Evolutionary conservation across 257 asterid genomes (phyloP), one percentile per base, ranked within the genome.

Genomic region (Salvia miltiorrhiza): DNA sequence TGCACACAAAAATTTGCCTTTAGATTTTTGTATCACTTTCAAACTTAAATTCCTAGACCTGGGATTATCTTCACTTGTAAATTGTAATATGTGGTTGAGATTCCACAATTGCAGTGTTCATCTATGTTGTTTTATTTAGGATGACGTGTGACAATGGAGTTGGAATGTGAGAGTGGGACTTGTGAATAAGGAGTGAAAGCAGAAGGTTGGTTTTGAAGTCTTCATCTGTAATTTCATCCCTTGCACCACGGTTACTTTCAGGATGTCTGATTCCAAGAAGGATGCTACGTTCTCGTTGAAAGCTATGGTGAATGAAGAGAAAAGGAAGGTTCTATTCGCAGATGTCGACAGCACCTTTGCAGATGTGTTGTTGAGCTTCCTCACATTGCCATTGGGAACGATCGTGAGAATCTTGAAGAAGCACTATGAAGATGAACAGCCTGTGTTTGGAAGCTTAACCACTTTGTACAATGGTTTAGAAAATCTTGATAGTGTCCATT

Each of bases 371-470:
- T 14, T 76, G 9, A 75, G 77, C 48, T 69, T 79, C 45, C 40
- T 72, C 14, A 64, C 78, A 0, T 21, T 80, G 33, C 83, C 83
- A 3, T 17, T 79, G 24, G 81, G 69, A 32, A 33, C 4, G 0
- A 78, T 69, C 13, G 17, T 63, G 24, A 28, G 19, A 14, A 9
- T 55, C 21, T 2, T 55, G 21, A 17, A 26, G 6, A 55, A 73
- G 33, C 79, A 76, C 4, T 40, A 55, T 8, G 73, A 69, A 32
- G 37, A 33, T 1, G 9, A 26, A 7, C 30, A 45, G 1, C 66
- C 65, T 4, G 20, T 12, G 1, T 3, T 76, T n/a, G 81, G 81
- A 24, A 69, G 77, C 72, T n/a, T 74, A 11, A 26, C 37, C 48
- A 58, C 69, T 50, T 23, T 79, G 73, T 75, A 66, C 45, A 30